A percentile compares a stretch with the other conserved stretches of the same genome.
phyloP scores from a whole-genome alignment of 495 filamentous ascomycete genomes.

The Penicillium longicatenatum region DNA sequence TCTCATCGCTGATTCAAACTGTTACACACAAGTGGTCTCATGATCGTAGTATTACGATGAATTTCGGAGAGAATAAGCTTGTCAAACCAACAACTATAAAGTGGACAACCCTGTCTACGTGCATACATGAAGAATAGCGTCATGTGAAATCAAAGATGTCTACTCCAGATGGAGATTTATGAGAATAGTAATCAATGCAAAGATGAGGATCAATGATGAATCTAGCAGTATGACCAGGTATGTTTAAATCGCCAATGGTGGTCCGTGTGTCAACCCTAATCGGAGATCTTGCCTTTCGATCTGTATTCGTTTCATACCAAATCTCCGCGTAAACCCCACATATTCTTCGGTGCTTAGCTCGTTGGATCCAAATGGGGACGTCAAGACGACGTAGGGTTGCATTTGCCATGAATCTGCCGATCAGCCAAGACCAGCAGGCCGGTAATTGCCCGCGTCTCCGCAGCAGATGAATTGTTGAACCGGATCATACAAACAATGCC shows the following conservation, averaged over 20 bases:
- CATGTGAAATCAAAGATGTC: too few relatives aligned
- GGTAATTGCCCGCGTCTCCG: slow-evolving; percentile 24
- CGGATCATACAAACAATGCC: too few relatives aligned
- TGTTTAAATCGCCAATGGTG: not conserved
- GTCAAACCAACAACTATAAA: not conserved
- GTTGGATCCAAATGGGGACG: too few relatives aligned
- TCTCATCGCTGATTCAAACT: not conserved
- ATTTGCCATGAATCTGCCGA: slow-evolving; percentile 11
- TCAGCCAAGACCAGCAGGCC: slow-evolving; percentile 14
- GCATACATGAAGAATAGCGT: not conserved
- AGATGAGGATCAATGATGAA: too few relatives aligned
- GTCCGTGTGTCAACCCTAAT: not conserved
- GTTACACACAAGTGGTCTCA: not conserved
- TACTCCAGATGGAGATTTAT: too few relatives aligned
- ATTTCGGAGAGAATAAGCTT: not conserved
- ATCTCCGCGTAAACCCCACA: not conserved
- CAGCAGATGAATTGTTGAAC: not conserved
- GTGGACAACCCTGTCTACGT: not conserved
- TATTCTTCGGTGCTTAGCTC: not conserved
- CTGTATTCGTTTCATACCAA: not conserved
- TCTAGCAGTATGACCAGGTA: too few relatives aligned
- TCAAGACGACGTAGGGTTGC: not conserved
- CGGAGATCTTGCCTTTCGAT: too few relatives aligned
- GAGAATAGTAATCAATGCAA: too few relatives aligned
- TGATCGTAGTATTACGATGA: not conserved